phyloP scores from a whole-genome alignment of 345 rosid genomes.

The Euphorbia tirucalli region DNA sequence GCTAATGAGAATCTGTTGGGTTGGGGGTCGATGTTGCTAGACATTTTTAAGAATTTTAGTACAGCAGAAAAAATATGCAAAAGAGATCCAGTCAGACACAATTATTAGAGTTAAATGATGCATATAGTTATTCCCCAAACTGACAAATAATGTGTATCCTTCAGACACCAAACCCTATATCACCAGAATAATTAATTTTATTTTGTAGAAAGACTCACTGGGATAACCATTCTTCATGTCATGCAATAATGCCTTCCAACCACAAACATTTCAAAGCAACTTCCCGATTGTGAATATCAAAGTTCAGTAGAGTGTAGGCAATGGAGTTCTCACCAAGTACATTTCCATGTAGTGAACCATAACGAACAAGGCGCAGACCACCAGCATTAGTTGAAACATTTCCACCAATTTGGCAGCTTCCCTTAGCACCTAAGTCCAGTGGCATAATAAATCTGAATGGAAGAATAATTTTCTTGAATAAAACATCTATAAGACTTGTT shows the following conservation, averaged over 20 bases:
- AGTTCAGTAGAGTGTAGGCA: not conserved
- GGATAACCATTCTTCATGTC: not conserved
- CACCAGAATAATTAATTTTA: not conserved
- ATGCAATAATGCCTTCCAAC: not conserved
- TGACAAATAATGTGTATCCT: not conserved
- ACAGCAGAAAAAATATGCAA: not conserved
- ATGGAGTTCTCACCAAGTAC: conserved; percentile 61
- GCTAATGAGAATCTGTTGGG: not conserved
- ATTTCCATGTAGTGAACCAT: conserved; percentile 92
- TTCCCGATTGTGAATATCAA: conserved; percentile 3
- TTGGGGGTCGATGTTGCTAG: not conserved
- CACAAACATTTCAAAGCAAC: not conserved
- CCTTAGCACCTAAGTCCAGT: conserved; percentile 99
- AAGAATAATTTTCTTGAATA: conserved; percentile 41
- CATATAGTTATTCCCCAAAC: not conserved
- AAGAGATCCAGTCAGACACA: not conserved
- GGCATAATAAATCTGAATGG: conserved; percentile 96
- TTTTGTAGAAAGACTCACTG: not conserved
- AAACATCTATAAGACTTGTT: conserved; percentile 9
- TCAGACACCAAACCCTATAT: not conserved
- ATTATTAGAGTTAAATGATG: not conserved
- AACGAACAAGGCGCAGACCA: conserved; percentile 92
- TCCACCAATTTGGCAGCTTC: conserved; percentile 99
- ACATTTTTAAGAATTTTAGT: not conserved
- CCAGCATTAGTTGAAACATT: conserved; percentile 99